Percentiles rank a stretch among this genome's conserved stretches.
These are phyloP conservation scores for Lactifluus pinguis DNA, from an alignment of 768 basidiomycete species.

Conservation along the genomic window DNA sequence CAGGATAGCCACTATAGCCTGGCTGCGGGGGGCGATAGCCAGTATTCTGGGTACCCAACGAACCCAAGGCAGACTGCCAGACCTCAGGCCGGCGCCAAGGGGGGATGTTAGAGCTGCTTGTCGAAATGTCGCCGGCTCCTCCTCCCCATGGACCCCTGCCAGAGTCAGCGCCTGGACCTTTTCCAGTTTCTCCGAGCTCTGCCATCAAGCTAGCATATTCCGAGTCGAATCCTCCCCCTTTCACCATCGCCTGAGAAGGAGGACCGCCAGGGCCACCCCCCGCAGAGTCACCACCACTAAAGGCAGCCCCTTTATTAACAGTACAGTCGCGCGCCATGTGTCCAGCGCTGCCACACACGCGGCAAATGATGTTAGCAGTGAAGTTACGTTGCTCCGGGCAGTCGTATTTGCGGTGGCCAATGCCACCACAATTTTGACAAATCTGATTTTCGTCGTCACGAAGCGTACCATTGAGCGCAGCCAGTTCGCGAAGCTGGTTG, in stretches of 20 bases:
- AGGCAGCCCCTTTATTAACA: conserved; percentile 60
- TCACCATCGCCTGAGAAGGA: conserved; percentile 42
- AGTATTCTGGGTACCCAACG: conserved; percentile 33
- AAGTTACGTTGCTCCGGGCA: conserved; percentile 98
- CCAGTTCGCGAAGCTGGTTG: conserved; percentile 95
- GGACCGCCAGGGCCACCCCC: conserved; percentile 48
- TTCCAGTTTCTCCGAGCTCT: conserved; percentile 83
- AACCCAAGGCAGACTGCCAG: conserved; percentile 50
- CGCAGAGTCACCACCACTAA: not conserved
- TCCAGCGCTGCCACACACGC: conserved; percentile 94
- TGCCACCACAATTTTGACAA: conserved; percentile 92
- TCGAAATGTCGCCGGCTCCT: conserved; percentile 45
- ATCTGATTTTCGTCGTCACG: conserved; percentile 99
- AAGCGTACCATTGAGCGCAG: conserved; percentile 94
- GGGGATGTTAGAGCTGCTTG: conserved; percentile 68
- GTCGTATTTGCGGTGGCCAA: conserved; percentile 97
- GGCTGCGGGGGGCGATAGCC: conserved; percentile 64
- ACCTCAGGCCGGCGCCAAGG: conserved; percentile 89
- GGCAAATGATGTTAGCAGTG: conserved; percentile 99
- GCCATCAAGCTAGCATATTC: conserved; percentile 98
- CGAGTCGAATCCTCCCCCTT: conserved; percentile 86
- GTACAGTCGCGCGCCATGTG: conserved; percentile 99
- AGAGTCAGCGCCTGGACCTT: conserved; percentile 45
- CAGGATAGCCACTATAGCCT: conserved; percentile 36
- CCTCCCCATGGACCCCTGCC: conserved; percentile 51